A percentile compares a stretch with the other conserved stretches of the same genome.
These are phyloP conservation scores for Amanita fuliginea DNA, from an alignment of 768 basidiomycete species.

Conservation along the genomic window DNA sequence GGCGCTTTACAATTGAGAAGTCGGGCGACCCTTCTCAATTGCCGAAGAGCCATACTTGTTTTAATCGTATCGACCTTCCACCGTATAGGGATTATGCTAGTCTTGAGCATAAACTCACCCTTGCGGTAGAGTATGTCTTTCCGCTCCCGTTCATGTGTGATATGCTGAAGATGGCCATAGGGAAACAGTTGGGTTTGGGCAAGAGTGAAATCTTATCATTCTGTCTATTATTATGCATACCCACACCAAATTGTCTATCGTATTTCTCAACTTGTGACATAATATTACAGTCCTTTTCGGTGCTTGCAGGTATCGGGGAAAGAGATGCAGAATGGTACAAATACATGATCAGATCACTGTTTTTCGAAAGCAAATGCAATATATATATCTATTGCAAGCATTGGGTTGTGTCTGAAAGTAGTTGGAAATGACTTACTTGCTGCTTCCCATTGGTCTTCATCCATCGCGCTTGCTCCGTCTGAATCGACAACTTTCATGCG, in stretches of 20 bases:
- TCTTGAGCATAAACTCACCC: slow-evolving; percentile 88
- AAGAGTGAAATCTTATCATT: slow-evolving; percentile 45
- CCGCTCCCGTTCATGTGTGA: slow-evolving; percentile 5
- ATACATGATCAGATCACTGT: slow-evolving; percentile 14
- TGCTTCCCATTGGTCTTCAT: slow-evolving; percentile 95
- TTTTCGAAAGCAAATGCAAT: slow-evolving; percentile 90
- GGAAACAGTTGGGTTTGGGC: slow-evolving; percentile 92
- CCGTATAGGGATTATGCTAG: slow-evolving; percentile 94
- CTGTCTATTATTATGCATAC: slow-evolving; percentile 10
- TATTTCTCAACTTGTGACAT: not conserved
- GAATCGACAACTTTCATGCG: slow-evolving; percentile 88
- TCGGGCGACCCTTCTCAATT: slow-evolving; percentile 93
- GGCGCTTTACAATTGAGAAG: slow-evolving; percentile 98
- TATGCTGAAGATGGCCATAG: slow-evolving; percentile 23
- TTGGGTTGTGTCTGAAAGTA: slow-evolving; percentile 6
- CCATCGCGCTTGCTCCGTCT: slow-evolving; percentile 84
- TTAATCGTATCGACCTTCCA: slow-evolving; percentile 95
- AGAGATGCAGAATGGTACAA: not conserved
- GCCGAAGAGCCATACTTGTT: slow-evolving; percentile 95
- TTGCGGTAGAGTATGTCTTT: slow-evolving; percentile 79
- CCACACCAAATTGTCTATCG: slow-evolving; percentile 7
- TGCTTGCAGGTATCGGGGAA: not conserved
- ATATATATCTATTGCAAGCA: slow-evolving; percentile 61
- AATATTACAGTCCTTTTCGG: not conserved
- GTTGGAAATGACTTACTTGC: slow-evolving; percentile 63